These are phyloP conservation scores for Phalaenopsis aphrodite DNA, from an alignment of 106 monocot species.

Conservation along the genomic window DNA sequence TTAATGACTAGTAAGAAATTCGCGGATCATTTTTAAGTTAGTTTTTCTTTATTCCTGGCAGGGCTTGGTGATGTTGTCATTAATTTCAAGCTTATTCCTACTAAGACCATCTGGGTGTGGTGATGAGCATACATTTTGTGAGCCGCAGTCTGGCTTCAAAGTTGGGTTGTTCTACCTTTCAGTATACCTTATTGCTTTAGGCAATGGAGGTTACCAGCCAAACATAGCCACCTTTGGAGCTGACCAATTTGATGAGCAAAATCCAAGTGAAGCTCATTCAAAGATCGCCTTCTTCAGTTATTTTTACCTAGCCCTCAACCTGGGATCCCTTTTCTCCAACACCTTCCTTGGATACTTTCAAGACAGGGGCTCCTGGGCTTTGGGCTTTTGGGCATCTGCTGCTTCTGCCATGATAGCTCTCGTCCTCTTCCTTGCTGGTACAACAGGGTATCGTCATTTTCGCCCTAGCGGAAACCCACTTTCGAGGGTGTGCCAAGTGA, in stretches of 20 bases:
- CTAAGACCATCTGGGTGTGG: conserved; percentile 46
- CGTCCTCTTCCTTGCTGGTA: conserved; percentile 36
- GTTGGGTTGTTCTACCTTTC: conserved; percentile 31
- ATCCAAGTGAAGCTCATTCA: conserved; percentile 31
- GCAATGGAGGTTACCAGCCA: conserved; percentile 66
- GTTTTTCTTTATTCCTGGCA: not conserved
- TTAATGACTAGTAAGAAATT: not conserved
- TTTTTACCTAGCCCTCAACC: conserved; percentile 53
- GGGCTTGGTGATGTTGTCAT: conserved; percentile 43
- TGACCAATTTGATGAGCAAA: conserved; percentile 54
- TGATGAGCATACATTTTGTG: conserved; percentile 19
- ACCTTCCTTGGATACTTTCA: conserved; percentile 46
- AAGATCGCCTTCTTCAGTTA: conserved; percentile 62
- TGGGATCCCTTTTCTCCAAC: conserved; percentile 66
- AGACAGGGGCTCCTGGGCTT: conserved; percentile 35
- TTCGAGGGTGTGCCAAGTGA: conserved; percentile 33
- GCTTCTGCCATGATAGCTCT: conserved; percentile 42
- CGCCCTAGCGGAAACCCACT: conserved; percentile 43
- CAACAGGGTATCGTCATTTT: conserved; percentile 39
- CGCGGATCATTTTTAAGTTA: not conserved
- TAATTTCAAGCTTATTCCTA: conserved; percentile 30
- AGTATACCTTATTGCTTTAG: conserved; percentile 49
- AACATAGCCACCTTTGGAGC: conserved; percentile 59
- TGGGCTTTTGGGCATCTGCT: conserved; percentile 47
- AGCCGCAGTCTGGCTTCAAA: conserved; percentile 10